A percentile compares a stretch with the other conserved stretches of the same genome.
Evolutionary conservation across 2,329 filamentous ascomycete genomes (phyloP).

Genomic region (Colletotrichum spaethianum): DNA sequence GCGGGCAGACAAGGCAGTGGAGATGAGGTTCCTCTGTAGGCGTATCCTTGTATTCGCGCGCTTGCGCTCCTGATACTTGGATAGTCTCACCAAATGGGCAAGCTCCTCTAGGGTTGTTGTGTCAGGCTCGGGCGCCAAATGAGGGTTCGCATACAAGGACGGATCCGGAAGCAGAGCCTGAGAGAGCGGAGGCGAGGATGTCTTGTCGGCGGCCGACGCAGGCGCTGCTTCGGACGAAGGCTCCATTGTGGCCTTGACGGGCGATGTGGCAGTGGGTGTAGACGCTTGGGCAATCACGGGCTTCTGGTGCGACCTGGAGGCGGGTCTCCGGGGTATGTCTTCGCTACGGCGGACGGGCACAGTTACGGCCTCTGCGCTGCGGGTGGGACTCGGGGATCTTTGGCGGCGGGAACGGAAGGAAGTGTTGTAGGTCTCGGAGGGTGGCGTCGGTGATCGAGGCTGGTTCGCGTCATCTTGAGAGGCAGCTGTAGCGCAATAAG

Average conservation of each 20-base stretch:
- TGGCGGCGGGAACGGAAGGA: constrained; percentile 66
- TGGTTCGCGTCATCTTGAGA: constrained; percentile 66
- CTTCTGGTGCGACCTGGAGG: constrained; percentile 55
- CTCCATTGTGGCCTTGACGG: constrained; percentile 42
- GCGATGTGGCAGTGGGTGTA: constrained; percentile 47
- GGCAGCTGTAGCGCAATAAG: constrained; percentile 56
- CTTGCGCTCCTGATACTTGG: constrained; percentile 87
- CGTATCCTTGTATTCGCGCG: constrained; percentile 80
- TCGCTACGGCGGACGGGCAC: constrained; percentile 61
- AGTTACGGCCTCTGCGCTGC: constrained; percentile 61
- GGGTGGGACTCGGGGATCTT: constrained; percentile 69
- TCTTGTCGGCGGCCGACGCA: constrained; percentile 56
- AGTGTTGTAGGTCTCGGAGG: constrained; percentile 70
- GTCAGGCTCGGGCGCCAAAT: constrained; percentile 72
- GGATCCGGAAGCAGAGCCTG: constrained; percentile 72
- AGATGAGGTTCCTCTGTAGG: constrained; percentile 81
- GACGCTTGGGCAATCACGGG: constrained; percentile 64
- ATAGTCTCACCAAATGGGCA: constrained; percentile 82
- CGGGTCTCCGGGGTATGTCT: constrained; percentile 57
- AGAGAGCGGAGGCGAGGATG: constrained; percentile 60
- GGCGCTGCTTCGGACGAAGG: constrained; percentile 47
- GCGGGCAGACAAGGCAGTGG: constrained; percentile 81
- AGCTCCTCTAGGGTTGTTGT: constrained; percentile 82
- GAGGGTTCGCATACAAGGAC: constrained; percentile 75
- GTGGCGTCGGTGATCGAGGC: constrained; percentile 32